Percentiles rank a stretch among this genome's conserved stretches.
Conservation (phyloP, 2,329 filamentous ascomycete genomes). For the Daldinia sp. region DNA sequence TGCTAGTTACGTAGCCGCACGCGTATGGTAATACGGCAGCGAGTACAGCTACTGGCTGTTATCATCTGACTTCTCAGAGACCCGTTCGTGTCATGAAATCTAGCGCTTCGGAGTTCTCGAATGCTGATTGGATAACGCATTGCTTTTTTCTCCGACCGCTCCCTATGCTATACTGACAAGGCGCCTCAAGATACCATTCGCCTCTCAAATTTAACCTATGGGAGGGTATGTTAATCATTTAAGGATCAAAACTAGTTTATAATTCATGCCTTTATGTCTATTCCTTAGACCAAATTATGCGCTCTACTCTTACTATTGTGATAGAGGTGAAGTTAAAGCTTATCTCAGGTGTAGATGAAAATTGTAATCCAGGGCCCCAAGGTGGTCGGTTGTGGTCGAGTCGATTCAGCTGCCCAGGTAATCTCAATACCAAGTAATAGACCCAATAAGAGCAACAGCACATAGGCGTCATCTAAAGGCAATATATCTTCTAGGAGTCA, state of each 20-base stretch:
- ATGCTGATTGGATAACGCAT: slow-evolving; percentile 21
- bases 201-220: slow-evolving; percentile 27
- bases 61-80: slow-evolving; percentile 36
- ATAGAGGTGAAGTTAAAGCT: not conserved
- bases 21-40: slow-evolving; percentile 25
- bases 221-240: slow-evolving; percentile 6
- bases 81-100: slow-evolving; percentile 25
- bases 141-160: slow-evolving; percentile 11
- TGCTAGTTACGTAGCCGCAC: slow-evolving; percentile 23
- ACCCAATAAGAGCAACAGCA: not conserved
- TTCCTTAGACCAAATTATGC: slow-evolving; percentile 3
- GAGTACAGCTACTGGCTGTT: slow-evolving; percentile 25
- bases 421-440: not conserved
- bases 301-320: slow-evolving; percentile 13
- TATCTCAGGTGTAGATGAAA: not conserved
- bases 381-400: not conserved
- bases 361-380: too few relatives aligned
- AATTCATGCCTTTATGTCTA: slow-evolving; percentile 9
- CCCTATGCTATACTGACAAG: slow-evolving; percentile 6
- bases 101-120: slow-evolving; percentile 25
- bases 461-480: not conserved
- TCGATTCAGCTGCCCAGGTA: not conserved
- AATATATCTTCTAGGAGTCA: not conserved
- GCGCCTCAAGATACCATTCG: slow-evolving; percentile 16
- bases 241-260: slow-evolving; percentile 1